These are phyloP conservation scores for Clonostachys sp. DNA, from an alignment of 2,329 filamentous ascomycete species.

Conservation along the genomic window DNA sequence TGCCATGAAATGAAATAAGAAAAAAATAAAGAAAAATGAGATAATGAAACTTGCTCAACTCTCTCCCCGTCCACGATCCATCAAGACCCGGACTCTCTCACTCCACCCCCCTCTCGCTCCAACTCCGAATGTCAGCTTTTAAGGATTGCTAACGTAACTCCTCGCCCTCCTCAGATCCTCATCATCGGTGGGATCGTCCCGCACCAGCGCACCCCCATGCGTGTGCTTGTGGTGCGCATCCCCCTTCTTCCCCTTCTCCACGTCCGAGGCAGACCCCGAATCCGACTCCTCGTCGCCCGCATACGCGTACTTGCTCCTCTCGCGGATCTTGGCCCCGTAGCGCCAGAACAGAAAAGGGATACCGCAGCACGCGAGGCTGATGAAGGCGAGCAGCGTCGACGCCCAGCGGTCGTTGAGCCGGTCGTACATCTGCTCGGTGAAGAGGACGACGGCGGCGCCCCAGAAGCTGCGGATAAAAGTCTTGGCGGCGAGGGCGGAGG, in stretches of 20 bases:
- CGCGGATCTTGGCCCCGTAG: slow-evolving; percentile 68
- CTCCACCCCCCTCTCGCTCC: too few relatives aligned
- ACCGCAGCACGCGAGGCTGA: slow-evolving; percentile 71
- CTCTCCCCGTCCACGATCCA: too few relatives aligned
- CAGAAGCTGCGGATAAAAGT: slow-evolving; percentile 76
- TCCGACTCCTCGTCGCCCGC: slow-evolving; percentile 42
- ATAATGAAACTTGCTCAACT: background rate
- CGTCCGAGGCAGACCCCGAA: slow-evolving; percentile 17
- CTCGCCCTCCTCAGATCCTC: slow-evolving; percentile 34
- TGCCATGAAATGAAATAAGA: background rate
- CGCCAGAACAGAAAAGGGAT: slow-evolving; percentile 83
- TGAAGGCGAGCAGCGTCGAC: slow-evolving; percentile 65
- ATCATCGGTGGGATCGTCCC: slow-evolving; percentile 22
- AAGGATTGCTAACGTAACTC: slow-evolving; percentile 43
- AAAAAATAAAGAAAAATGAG: background rate
- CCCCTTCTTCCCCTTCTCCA: slow-evolving; percentile 27
- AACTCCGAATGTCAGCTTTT: background rate
- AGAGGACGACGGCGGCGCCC: slow-evolving; percentile 73
- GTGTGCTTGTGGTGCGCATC: slow-evolving; percentile 3
- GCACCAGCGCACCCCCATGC: slow-evolving; percentile 13
- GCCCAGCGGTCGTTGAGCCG: slow-evolving; percentile 75
- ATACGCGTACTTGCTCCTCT: slow-evolving; percentile 69
- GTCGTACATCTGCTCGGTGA: slow-evolving; percentile 77
- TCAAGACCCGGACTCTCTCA: too few relatives aligned
- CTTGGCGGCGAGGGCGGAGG: slow-evolving; percentile 77